Evolutionary conservation across 1,284 basidiomycete species (phyloP).

Genomic region (Trichosporon ovoides): DNA sequence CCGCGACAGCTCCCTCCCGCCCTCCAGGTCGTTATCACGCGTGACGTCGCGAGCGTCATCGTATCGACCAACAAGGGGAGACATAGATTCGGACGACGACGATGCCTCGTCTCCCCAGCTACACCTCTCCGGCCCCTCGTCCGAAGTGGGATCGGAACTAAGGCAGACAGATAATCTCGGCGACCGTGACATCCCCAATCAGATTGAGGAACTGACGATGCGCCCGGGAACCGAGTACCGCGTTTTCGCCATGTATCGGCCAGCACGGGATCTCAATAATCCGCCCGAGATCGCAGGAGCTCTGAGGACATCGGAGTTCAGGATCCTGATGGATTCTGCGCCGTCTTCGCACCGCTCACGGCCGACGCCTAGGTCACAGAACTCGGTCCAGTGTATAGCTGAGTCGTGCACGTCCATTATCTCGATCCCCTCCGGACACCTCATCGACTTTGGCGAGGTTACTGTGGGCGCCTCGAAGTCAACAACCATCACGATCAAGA

Average conservation of each 20-base stretch:
- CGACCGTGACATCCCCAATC: conserved; percentile 39
- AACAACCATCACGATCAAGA: conserved; percentile 47
- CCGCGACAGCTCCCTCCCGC: conserved; percentile 31
- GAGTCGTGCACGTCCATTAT: conserved; percentile 53
- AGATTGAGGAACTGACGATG: conserved; percentile 53
- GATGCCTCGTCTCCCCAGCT: conserved; percentile 19
- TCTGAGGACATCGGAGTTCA: conserved; percentile 47
- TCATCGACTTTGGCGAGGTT: conserved; percentile 53
- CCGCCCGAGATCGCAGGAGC: conserved; percentile 43
- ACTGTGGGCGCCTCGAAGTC: conserved; percentile 51
- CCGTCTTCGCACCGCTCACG: conserved; percentile 24
- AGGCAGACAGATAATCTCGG: conserved; percentile 19
- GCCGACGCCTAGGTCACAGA: conserved; percentile 16
- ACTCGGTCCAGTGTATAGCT: conserved; percentile 40
- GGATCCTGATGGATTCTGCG: conserved; percentile 50
- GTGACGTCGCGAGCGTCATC: conserved; percentile 36
- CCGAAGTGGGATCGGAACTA: background rate
- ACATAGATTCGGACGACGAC: conserved; percentile 36
- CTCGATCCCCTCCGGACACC: conserved; percentile 38
- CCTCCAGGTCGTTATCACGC: conserved; percentile 39
- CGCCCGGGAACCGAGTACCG: conserved; percentile 52
- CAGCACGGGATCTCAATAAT: conserved; percentile 38
- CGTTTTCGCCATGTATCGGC: conserved; percentile 51
- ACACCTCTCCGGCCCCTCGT: background rate
- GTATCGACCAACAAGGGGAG: conserved; percentile 26